Percentiles rank a stretch among this genome's conserved stretches.
Conservation (phyloP, 2,329 filamentous ascomycete genomes). For the Alternaria brassicicola region DNA sequence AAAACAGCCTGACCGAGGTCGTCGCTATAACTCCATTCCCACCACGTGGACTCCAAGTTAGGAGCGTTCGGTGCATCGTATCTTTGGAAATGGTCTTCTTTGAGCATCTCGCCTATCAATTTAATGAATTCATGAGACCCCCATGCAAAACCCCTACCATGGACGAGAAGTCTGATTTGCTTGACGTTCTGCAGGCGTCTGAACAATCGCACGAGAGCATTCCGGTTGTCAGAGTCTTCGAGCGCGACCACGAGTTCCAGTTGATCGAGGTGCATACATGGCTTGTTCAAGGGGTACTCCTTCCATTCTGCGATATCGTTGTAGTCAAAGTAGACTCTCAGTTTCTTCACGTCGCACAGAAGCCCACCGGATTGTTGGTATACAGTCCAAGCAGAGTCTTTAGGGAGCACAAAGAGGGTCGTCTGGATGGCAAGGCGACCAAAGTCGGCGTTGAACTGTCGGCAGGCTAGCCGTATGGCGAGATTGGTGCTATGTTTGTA, state of each 20-base stretch:
- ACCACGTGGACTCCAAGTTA: conserved; percentile 46
- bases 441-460: conserved; percentile 47
- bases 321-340: conserved; percentile 36
- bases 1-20: conserved; percentile 37
- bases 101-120: conserved; percentile 49
- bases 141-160: conserved; percentile 1
- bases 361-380: conserved; percentile 24
- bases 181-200: conserved; percentile 43
- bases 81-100: conserved; percentile 50
- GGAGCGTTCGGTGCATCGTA: conserved; percentile 43
- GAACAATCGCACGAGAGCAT: conserved; percentile 42
- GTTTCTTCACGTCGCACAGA: conserved; percentile 39
- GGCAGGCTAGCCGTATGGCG: conserved; percentile 46
- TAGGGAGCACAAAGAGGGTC: conserved; percentile 45
- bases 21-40: conserved; percentile 47
- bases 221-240: conserved; percentile 25
- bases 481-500: conserved; percentile 31
- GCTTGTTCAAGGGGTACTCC: conserved; percentile 39
- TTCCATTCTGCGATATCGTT: conserved; percentile 41
- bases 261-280: conserved; percentile 38
- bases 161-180: conserved; percentile 44
- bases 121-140: conserved; percentile 30
- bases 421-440: conserved; percentile 41
- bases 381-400: conserved; percentile 15
- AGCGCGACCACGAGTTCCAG: conserved; percentile 27